Conservation (phyloP, 371 early-diverging fungal genomes). For the Mucor circinelloides region DNA sequence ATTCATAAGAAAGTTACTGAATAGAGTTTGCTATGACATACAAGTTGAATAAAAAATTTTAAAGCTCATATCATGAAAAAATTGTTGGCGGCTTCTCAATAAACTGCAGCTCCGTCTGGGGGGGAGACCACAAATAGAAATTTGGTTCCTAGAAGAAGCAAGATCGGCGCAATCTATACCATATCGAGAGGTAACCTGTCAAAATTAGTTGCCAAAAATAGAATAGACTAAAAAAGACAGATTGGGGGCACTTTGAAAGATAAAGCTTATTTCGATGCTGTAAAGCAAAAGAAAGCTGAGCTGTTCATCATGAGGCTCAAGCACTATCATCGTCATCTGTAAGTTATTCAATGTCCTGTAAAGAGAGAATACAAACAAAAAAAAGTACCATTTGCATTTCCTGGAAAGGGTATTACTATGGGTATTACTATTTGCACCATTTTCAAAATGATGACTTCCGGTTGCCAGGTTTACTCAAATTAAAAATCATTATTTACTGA, state of each 20-base stretch:
- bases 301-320: slow-evolving; percentile 10
- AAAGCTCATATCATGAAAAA: no score
- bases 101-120: no score
- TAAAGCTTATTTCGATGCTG: slow-evolving; percentile 8
- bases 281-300: slow-evolving; percentile 11
- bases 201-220: background rate
- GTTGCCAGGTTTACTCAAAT: no score
- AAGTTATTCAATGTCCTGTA: slow-evolving; percentile 11
- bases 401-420: no score
- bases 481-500: no score
- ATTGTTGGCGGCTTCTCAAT: no score
- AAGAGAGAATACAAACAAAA: slow-evolving; percentile 5
- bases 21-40: no score
- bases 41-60: no score
- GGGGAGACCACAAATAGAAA: background rate
- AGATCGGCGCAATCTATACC: background rate
- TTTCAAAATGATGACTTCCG: no score
- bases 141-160: background rate
- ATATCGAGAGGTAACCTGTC: background rate
- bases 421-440: no score
- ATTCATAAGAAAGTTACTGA: no score
- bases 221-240: background rate
- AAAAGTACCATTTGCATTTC: slow-evolving; percentile 8
- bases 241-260: background rate
- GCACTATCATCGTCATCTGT: slow-evolving; percentile 8